These are phyloP conservation scores for Penicillium concentricum DNA, from an alignment of 2,329 filamentous ascomycete genomes.

Conservation along the genomic window DNA sequence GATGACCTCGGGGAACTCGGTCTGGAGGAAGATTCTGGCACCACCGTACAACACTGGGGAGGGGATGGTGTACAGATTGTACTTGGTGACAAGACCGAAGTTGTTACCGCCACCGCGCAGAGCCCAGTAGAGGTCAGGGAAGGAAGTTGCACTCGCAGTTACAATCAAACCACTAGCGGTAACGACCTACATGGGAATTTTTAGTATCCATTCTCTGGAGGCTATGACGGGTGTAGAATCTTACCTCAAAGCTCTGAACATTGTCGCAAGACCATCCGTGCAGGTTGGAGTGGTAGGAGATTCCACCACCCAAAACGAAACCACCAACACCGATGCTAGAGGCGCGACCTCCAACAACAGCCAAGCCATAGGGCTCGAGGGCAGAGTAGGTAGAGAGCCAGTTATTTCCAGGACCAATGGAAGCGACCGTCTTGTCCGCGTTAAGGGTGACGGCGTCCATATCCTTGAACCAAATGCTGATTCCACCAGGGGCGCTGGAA, in stretches of 20 bases:
- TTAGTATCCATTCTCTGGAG: neutral
- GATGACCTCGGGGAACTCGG: slow-evolving; percentile 30
- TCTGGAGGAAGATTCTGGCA: slow-evolving; percentile 28
- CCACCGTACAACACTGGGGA: slow-evolving; percentile 44
- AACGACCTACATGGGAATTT: slow-evolving; percentile 16
- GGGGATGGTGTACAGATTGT: slow-evolving; percentile 41
- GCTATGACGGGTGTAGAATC: neutral
- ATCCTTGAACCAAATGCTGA: slow-evolving; percentile 35
- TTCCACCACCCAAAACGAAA: slow-evolving; percentile 28
- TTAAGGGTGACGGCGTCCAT: slow-evolving; percentile 32
- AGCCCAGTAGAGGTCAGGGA: slow-evolving; percentile 43
- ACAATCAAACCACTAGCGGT: slow-evolving; percentile 32
- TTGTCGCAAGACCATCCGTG: slow-evolving; percentile 40
- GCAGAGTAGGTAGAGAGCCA: slow-evolving; percentile 37
- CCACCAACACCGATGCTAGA: slow-evolving; percentile 25
- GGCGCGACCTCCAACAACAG: slow-evolving; percentile 36
- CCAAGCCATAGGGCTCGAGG: slow-evolving; percentile 32
- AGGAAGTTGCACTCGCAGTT: slow-evolving; percentile 29
- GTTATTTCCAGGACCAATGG: slow-evolving; percentile 34
- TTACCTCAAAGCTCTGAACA: slow-evolving; percentile 34
- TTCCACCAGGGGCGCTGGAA: slow-evolving; percentile 49
- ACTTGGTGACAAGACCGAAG: slow-evolving; percentile 40
- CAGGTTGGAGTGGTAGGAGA: slow-evolving; percentile 34
- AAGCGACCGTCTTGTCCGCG: slow-evolving; percentile 27
- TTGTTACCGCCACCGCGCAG: slow-evolving; percentile 44